phyloP scores from a whole-genome alignment of 169 alveolate genomes.

The Plasmodium gonderi region DNA sequence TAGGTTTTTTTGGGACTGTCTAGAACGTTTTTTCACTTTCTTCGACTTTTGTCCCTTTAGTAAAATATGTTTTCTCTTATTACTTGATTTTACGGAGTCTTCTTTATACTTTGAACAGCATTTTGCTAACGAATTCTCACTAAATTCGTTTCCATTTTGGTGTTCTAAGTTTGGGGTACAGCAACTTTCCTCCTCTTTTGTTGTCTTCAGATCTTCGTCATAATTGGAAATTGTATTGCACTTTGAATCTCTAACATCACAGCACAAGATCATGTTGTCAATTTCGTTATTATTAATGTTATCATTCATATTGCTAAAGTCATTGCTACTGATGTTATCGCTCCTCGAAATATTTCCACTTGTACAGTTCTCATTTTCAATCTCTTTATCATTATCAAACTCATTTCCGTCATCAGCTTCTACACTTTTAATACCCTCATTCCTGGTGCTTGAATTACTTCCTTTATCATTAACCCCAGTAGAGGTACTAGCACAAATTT shows the following conservation, averaged over 20 bases:
- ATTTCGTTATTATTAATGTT: neutral
- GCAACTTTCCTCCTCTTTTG: neutral
- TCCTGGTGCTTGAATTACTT: neutral
- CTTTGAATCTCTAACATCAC: neutral
- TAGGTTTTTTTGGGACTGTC: neutral
- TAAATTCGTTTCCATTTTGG: neutral
- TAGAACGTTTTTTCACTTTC: conserved; percentile 34
- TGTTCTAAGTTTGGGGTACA: neutral
- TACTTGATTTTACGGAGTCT: neutral
- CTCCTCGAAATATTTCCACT: neutral
- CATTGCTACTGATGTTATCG: neutral
- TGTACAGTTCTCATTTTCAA: neutral
- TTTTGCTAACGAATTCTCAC: neutral
- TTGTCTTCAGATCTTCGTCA: conserved; percentile 4
- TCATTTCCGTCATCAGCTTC: neutral
- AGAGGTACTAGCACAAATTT: neutral
- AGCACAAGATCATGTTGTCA: neutral
- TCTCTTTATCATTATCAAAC: neutral
- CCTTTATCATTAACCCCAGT: neutral
- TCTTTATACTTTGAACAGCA: neutral
- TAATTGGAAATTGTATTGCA: neutral
- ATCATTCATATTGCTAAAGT: neutral
- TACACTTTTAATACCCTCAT: neutral
- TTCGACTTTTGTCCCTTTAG: conserved; percentile 16
- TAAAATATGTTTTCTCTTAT: conserved; percentile 13